Base-by-base conservation (phyloP, 2,329 filamentous ascomycete species). In the Myriangium duriaei region DNA sequence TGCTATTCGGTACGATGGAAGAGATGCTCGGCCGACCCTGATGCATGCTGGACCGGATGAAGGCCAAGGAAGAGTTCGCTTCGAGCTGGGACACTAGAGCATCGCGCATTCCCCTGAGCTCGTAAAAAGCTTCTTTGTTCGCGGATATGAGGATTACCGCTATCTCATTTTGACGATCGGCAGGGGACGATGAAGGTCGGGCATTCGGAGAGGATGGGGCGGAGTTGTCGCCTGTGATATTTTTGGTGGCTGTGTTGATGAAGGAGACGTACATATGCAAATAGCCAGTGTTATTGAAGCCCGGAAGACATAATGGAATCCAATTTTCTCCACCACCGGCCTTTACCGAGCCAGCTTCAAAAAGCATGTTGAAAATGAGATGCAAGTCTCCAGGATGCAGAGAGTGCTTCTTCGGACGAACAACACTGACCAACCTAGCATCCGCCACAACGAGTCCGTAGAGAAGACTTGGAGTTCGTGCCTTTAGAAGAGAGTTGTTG, bases 191-290 rank as follows among this genome's bases (percentile, higher is more conserved):
- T 13, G 36, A 30, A 9, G 29, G 30, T 26, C 30, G 36, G n/a
- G 32, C 29, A 30, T 32, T 32, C n/a, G 36, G 36, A 4, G 53
- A 49, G 36, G 51, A 40, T 11, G 60, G 58, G 12, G 19, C 40
- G 14, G 33, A 50, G 49, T 53, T 58, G 61, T 56, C 17, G 58
- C 59, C 39, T 59, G 63, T 59, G 53, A n/a, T 62, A 65, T 15
- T 67, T 59, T 30, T 69, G 21, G 21, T 7, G 7, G 21, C 21
- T 26, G 74, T 67, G 48, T 84, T 77, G 44, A 98, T 73, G 57
- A 96, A 98, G 65, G 84, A 94, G 55, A 98, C 91, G 54, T 96
- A 98, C 86, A 98, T 96, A 64, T 98, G 95, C 1, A 98, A 70
- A 55, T 93, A 98, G 16, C 91, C 92, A 36, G 79, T 82, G 57